Conservation (phyloP, 495 filamentous ascomycete genomes). For the Tuber indicum region DNA sequence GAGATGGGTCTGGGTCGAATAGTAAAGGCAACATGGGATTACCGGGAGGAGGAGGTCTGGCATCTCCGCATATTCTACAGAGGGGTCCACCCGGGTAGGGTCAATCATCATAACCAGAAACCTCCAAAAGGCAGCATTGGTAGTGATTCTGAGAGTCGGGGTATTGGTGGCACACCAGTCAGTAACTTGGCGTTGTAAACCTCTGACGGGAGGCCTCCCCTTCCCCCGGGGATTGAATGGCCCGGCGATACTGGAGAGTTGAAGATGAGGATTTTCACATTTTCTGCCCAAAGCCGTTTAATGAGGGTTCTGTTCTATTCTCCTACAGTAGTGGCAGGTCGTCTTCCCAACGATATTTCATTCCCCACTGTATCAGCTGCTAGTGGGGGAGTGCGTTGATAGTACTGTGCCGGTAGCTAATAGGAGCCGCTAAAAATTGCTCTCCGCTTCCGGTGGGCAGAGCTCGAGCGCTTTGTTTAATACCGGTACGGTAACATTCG, state of each 20-base stretch:
- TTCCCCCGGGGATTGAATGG: background rate
- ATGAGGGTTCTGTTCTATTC: background rate
- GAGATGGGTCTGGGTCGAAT: constrained; percentile 16
- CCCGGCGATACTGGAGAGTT: background rate
- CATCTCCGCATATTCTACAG: constrained; percentile 9
- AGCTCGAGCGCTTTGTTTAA: background rate
- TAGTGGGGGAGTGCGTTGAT: background rate
- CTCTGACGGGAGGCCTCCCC: background rate
- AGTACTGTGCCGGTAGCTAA: background rate
- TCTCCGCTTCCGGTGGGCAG: background rate
- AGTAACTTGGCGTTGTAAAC: background rate
- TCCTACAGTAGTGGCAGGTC: background rate
- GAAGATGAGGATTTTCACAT: background rate
- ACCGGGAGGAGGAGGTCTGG: constrained; percentile 24
- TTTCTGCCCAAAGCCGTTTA: background rate
- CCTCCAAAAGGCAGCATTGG: background rate
- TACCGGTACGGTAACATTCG: background rate
- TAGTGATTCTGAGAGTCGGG: background rate
- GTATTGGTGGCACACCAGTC: background rate
- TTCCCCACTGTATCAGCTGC: background rate
- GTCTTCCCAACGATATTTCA: background rate
- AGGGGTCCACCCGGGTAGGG: constrained; percentile 7
- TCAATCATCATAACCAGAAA: background rate
- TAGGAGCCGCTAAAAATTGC: background rate
- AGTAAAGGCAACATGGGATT: constrained; percentile 22